Base-by-base conservation (phyloP, 345 rosid genomes). In the Gossypium mustelinum region DNA sequence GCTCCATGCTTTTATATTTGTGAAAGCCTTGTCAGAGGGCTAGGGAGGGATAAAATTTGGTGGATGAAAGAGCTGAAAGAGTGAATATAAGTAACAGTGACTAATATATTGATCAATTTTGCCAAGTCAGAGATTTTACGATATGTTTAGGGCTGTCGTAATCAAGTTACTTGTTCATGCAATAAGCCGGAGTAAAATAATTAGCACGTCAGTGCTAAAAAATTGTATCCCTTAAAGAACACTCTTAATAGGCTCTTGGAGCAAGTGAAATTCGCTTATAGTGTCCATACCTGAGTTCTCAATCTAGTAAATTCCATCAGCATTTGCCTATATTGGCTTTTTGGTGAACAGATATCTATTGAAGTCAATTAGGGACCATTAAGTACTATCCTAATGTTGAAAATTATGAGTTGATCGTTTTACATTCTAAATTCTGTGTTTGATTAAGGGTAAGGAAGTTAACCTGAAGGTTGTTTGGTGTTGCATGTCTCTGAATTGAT, bases 391-490 rank as follows among this genome's bases (percentile, higher is more conserved):
- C 47, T 50, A 25, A 10, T 25, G 7, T 72, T 10, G 45, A 45
- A 44, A 20, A 52, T 20, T 44, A 68, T 25, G 27, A 22, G 48
- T 73, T 51, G 16, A 62, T 66, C 45, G 13, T 52, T 17, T 34
- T n/a, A 47, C 68, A 27, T 22, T 17, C 43, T 45, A 55, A 66
- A 25, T 43, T 68, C 22, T 55, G 39, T 70, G 48, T 61, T 11
- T 24, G 62, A 51, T 25, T 75, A 43, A 17, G 39, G 56, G 54
- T 70, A 27, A 39, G 60, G 65, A 62, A 48, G 75, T 50, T 76
- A 48, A 75, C 67, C 50, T 73, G 68, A 16, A 7, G 7, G 67
- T 67, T 51, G 56, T 68, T 77, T 59, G 73, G 61, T 68, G n/a
- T 68, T 54, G 39, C 58, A 11, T 34, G 25, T 76, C 63, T 75